Percentiles rank a stretch among this genome's conserved stretches.
phyloP scores from a whole-genome alignment of 202 grass and related monocot species.

The Tripidium arundinaceum region DNA sequence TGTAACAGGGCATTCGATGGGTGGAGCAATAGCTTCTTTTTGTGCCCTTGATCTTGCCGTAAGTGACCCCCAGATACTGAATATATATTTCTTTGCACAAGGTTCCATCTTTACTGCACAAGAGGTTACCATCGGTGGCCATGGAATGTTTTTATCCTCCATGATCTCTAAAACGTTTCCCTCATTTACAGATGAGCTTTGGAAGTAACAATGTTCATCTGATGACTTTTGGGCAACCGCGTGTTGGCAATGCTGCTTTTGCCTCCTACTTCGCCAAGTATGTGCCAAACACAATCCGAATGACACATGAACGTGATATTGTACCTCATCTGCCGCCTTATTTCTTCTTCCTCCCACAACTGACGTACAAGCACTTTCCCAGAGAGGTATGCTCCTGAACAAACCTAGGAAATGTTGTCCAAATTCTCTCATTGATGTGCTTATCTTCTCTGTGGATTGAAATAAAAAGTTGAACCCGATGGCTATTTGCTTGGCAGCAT shows the following conservation, averaged over 20 bases:
- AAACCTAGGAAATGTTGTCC: neutral
- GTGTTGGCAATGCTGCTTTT: constrained; percentile 82
- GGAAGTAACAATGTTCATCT: constrained; percentile 63
- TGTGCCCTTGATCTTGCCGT: constrained; percentile 90
- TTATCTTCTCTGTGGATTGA: neutral
- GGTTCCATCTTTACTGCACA: neutral
- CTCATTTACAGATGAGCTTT: constrained; percentile 47
- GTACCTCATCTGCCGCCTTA: constrained; percentile 88
- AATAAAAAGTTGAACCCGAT: neutral
- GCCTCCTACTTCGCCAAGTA: constrained; percentile 62
- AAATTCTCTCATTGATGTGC: too few species aligned
- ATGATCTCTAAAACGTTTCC: neutral
- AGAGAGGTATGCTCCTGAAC: constrained; percentile 59
- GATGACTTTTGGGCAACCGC: constrained; percentile 89
- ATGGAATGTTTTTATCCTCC: neutral
- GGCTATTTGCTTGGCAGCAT: neutral
- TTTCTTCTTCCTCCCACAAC: constrained; percentile 55
- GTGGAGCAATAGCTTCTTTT: constrained; percentile 87
- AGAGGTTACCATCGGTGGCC: neutral
- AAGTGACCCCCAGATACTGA: neutral
- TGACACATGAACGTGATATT: constrained; percentile 72
- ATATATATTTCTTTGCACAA: neutral
- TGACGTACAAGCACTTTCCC: constrained; percentile 74
- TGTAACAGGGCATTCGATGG: constrained; percentile 90
- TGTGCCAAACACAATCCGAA: constrained; percentile 54